Evolutionary conservation across 2,329 filamentous ascomycete genomes (phyloP).

Genomic region (Fusarium tricinctum): DNA sequence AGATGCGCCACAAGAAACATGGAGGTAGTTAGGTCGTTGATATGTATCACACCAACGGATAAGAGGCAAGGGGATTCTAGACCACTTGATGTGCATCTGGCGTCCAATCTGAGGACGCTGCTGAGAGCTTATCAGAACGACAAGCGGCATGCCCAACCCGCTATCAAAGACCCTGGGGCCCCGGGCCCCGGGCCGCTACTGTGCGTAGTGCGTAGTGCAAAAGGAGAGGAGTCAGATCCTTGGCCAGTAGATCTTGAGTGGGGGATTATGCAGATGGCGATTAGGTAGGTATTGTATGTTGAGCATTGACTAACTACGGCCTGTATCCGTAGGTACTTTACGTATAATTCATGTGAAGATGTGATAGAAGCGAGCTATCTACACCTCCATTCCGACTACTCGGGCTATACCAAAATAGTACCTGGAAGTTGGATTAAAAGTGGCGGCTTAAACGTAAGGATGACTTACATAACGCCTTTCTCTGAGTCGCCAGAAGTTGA

Average conservation of each 20-base stretch:
- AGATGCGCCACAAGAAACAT: too few relatives aligned
- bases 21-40: too few relatives aligned
- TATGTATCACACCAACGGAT: constrained; percentile 17
- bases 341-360: constrained; percentile 3
- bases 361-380: constrained; percentile 5
- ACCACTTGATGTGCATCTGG: constrained; percentile 10
- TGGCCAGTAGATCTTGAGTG: constrained; percentile 33
- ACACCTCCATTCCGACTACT: constrained; percentile 10
- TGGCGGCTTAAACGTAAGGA: constrained; percentile 19
- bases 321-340: neutral
- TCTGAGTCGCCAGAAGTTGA: constrained; percentile 37
- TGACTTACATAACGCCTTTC: constrained; percentile 43
- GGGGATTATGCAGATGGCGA: constrained; percentile 17
- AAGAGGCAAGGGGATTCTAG: constrained; percentile 15
- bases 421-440: constrained; percentile 28
- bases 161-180: constrained; percentile 36
- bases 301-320: neutral
- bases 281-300: neutral
- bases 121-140: constrained; percentile 35
- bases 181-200: constrained; percentile 23
- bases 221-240: constrained; percentile 31
- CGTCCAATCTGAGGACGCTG: constrained; percentile 33
- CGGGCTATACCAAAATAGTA: constrained; percentile 32
- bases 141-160: constrained; percentile 13
- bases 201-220: neutral